Evolutionary conservation across 2,329 filamentous ascomycete species (phyloP).

Genomic region (Colletotrichum cereale): DNA sequence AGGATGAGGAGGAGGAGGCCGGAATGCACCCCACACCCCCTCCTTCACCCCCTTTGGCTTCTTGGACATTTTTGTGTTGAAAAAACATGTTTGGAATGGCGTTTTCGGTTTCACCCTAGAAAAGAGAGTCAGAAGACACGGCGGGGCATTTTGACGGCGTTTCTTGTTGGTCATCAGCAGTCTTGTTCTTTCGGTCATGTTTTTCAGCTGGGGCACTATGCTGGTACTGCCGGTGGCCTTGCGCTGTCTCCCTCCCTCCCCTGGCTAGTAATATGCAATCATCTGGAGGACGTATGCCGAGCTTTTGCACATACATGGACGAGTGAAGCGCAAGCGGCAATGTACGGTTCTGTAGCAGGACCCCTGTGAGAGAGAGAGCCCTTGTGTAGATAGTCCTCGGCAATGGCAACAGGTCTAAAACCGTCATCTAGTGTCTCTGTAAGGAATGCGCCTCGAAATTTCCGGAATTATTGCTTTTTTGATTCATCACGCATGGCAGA

Average conservation of each 20-base stretch:
- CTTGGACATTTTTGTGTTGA: conserved; percentile 13
- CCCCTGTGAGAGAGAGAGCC: neutral
- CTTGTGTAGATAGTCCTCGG: neutral
- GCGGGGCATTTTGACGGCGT: conserved; percentile 38
- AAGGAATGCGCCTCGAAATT: conserved; percentile 17
- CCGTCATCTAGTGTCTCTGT: neutral
- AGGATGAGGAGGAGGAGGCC: neutral
- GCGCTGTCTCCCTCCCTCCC: neutral
- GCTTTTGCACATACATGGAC: neutral
- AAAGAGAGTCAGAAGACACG: conserved; percentile 31
- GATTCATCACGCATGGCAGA: conserved; percentile 8
- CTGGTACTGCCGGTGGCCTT: conserved; percentile 21
- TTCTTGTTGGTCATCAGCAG: conserved; percentile 34
- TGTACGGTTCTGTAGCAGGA: neutral
- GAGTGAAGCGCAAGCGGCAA: neutral
- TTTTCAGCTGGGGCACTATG: neutral
- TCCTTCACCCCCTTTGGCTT: neutral
- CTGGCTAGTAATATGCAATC: neutral
- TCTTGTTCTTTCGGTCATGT: conserved; percentile 21
- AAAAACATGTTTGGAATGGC: conserved; percentile 28
- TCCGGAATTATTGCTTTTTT: neutral
- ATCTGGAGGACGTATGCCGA: neutral
- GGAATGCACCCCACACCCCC: neutral
- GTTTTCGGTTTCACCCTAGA: conserved; percentile 32
- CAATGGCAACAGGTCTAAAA: conserved; percentile 18